Conservation (phyloP, 805 yeast genomes). For the Hanseniaspora lachancei region DNA sequence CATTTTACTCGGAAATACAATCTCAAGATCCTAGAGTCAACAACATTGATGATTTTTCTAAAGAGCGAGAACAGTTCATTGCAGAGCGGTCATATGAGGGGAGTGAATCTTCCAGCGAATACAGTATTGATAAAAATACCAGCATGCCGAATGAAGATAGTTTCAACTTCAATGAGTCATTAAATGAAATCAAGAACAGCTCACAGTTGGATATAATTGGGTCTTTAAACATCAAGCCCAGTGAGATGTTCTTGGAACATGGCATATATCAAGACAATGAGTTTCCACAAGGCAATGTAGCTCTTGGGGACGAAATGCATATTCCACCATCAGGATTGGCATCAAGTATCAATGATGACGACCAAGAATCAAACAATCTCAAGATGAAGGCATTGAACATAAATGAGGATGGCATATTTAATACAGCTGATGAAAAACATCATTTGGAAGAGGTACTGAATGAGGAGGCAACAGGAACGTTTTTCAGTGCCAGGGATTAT, state of each 20-base stretch:
- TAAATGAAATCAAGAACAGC: neutral
- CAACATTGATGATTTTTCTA: neutral
- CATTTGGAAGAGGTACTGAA: neutral
- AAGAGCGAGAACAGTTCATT: neutral
- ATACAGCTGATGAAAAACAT: neutral
- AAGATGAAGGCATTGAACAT: neutral
- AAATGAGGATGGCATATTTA: neutral
- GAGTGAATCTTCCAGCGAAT: neutral
- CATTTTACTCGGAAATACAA: slow-evolving; percentile 4
- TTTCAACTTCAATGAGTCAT: neutral
- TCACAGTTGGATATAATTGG: neutral
- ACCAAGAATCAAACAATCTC: neutral
- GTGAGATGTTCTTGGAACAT: neutral
- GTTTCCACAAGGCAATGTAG: neutral
- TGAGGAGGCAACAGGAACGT: neutral
- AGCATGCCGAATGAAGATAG: neutral
- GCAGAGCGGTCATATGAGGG: neutral
- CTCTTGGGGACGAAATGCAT: neutral
- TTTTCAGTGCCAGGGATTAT: neutral
- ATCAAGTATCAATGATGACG: neutral
- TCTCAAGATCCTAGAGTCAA: slow-evolving; percentile 4
- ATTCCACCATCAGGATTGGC: neutral
- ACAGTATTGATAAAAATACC: neutral
- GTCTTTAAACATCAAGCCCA: neutral
- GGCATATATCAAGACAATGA: neutral